Evolutionary conservation across 129 eudicot genomes (phyloP), one percentile per base, ranked within the genome.

Genomic region (Centella asiatica): DNA sequence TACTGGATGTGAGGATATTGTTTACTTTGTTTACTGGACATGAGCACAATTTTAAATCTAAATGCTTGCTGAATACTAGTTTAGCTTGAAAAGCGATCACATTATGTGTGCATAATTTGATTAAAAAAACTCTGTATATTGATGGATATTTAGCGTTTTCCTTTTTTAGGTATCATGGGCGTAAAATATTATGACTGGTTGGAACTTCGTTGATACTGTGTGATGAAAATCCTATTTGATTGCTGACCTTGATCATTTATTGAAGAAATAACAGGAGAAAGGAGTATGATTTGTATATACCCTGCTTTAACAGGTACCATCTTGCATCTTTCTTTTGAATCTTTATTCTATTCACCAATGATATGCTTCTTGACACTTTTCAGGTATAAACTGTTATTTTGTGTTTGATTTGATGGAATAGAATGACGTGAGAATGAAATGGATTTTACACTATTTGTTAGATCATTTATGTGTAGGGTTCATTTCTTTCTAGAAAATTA

Each of bases 211-310:
- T 9, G 57, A 34, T 36, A 15, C 51, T 17, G 24, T 14, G 28
- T 33, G 51, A 32, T 46, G 27, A 29, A 34, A 32, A 23, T n/a
- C 48, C 18, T 46, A 49, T 47, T 34, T 19, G 46, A 25, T 27
- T 33, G 46, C 28, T n/a, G 63, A 58, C 45, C 29, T 4, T 19
- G 48, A 53, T 53, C 71, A 15, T 25, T 69, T 53, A n/a, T n/a
- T n/a, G n/a, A n/a, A n/a, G n/a, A n/a, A n/a, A 48, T 12, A 19
- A 23, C 33, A 59, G 62, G 27, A 42, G 60, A 39, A 12, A 7
- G 13, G 53, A 29, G 36, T 20, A 39, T 32, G 7, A 14, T 13
- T 37, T 69, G 68, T 36, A 50, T 40, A 50, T 48, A 69, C 32
- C n/a, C 8, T 20, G 40, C 65, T 31, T 18, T 31, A 44, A 2